A percentile compares a stretch with the other conserved stretches of the same genome.
Evolutionary conservation across 768 basidiomycete species (phyloP).

Genomic region (Termitomyces bulborhizus): DNA sequence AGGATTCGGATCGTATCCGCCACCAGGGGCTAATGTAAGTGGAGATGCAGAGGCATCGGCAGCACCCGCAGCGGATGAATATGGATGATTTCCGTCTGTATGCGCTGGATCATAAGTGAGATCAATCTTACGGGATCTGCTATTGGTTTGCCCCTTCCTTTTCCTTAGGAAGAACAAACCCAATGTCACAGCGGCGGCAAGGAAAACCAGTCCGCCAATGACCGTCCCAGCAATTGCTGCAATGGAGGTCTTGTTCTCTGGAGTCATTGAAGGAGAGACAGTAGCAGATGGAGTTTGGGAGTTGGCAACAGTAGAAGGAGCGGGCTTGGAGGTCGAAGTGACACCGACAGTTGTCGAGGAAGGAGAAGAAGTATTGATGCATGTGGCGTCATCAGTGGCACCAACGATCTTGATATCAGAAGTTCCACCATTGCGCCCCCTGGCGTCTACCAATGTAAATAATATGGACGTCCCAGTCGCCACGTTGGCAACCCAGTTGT

Average conservation of each 20-base stretch:
- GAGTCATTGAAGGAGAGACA: conserved; percentile 17
- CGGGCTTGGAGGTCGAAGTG: conserved; percentile 7
- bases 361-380: conserved; percentile 47
- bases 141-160: conserved; percentile 20
- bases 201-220: conserved; percentile 45
- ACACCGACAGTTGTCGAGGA: conserved; percentile 32
- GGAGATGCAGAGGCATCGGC: conserved; percentile 11
- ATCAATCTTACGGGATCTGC: conserved; percentile 25
- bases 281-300: conserved; percentile 17
- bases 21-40: conserved; percentile 4
- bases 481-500: conserved; percentile 52
- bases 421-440: conserved; percentile 49
- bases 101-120: conserved; percentile 26
- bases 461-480: conserved; percentile 52
- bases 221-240: conserved; percentile 48
- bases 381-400: conserved; percentile 40
- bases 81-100: conserved; percentile 20
- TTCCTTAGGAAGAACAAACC: conserved; percentile 45
- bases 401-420: conserved; percentile 48
- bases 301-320: conserved; percentile 6
- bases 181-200: conserved; percentile 45
- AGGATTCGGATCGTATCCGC: conserved; percentile 14
- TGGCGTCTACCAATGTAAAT: conserved; percentile 49
- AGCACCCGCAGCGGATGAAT: conserved; percentile 19
- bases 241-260: conserved; percentile 23